Percentiles rank a stretch among this genome's conserved stretches.
phyloP scores from a whole-genome alignment of 352 stramenopile genomes.

The Globisporangium mamillatum region DNA sequence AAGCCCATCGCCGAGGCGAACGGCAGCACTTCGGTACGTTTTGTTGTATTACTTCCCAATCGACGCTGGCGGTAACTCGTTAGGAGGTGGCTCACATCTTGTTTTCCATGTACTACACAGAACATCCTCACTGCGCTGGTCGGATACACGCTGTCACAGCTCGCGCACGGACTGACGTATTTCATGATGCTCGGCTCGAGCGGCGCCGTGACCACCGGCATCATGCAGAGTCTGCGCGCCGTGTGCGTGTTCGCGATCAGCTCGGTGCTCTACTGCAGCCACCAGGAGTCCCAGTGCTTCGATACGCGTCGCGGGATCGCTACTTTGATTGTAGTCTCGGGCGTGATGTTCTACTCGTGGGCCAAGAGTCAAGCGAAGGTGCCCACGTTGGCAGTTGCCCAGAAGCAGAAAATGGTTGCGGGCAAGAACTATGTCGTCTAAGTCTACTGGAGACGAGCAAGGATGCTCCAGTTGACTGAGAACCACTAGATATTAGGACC shows the following conservation, averaged over 20 bases:
- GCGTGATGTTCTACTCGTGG: slow-evolving; percentile 87
- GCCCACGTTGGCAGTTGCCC: slow-evolving; percentile 14
- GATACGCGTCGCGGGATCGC: slow-evolving; percentile 78
- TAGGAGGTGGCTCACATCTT: slow-evolving; percentile 1
- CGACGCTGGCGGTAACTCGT: neutral
- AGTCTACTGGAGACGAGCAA: neutral
- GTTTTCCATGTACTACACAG: slow-evolving; percentile 11
- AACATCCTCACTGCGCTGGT: slow-evolving; percentile 61
- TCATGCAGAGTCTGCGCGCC: slow-evolving; percentile 86
- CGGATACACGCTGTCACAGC: slow-evolving; percentile 73
- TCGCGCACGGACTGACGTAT: slow-evolving; percentile 82
- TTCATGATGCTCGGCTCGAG: slow-evolving; percentile 82
- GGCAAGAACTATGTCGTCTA: slow-evolving; percentile 75
- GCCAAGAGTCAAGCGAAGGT: slow-evolving; percentile 64
- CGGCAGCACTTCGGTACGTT: slow-evolving; percentile 47
- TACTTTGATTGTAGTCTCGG: slow-evolving; percentile 75
- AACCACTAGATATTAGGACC: neutral
- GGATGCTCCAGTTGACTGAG: neutral
- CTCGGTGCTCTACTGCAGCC: slow-evolving; percentile 79
- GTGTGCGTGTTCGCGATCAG: slow-evolving; percentile 85
- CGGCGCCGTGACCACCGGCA: slow-evolving; percentile 79
- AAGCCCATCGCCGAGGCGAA: slow-evolving; percentile 71
- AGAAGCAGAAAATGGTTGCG: slow-evolving; percentile 41
- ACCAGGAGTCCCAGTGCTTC: slow-evolving; percentile 86
- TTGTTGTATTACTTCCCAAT: neutral